Evolutionary conservation across 495 filamentous ascomycete species (phyloP).

Genomic region (Aspergillus baeticus): DNA sequence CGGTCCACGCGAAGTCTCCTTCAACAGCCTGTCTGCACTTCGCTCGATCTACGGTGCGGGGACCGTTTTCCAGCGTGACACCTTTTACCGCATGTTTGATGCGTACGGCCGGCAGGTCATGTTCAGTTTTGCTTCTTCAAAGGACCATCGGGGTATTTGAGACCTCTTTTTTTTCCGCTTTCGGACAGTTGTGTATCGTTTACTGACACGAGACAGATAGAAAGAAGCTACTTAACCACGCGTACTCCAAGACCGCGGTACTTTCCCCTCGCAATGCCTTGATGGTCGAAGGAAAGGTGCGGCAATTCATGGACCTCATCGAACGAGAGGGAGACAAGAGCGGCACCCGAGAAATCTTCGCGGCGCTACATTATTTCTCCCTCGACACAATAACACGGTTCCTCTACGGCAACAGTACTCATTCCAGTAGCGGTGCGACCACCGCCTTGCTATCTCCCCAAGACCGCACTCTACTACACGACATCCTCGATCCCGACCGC

Average conservation of each 20-base stretch:
- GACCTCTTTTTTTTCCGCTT: neutral
- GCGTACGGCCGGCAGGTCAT: constrained; percentile 35
- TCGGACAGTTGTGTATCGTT: neutral
- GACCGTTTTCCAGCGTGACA: constrained; percentile 33
- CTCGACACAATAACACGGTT: constrained; percentile 40
- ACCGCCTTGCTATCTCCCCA: constrained; percentile 16
- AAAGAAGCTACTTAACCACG: constrained; percentile 39
- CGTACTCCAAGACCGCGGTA: constrained; percentile 38
- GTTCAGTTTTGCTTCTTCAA: constrained; percentile 31
- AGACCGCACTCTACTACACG: constrained; percentile 30
- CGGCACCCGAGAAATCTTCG: constrained; percentile 28
- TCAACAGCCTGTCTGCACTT: constrained; percentile 27
- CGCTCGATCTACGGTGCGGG: constrained; percentile 42
- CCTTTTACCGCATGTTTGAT: constrained; percentile 45
- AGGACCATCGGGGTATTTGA: constrained; percentile 25
- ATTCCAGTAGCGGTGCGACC: constrained; percentile 26
- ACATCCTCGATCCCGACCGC: constrained; percentile 30
- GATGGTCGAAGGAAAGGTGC: constrained; percentile 29
- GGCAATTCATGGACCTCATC: constrained; percentile 28
- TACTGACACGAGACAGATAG: constrained; percentile 12
- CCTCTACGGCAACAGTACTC: constrained; percentile 24
- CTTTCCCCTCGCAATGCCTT: constrained; percentile 17
- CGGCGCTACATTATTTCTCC: constrained; percentile 40
- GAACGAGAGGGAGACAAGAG: constrained; percentile 15
- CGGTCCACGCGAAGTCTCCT: constrained; percentile 41